A percentile compares a stretch with the other conserved stretches of the same genome.
phyloP scores from a whole-genome alignment of 768 basidiomycete genomes.

The Russula virescens region DNA sequence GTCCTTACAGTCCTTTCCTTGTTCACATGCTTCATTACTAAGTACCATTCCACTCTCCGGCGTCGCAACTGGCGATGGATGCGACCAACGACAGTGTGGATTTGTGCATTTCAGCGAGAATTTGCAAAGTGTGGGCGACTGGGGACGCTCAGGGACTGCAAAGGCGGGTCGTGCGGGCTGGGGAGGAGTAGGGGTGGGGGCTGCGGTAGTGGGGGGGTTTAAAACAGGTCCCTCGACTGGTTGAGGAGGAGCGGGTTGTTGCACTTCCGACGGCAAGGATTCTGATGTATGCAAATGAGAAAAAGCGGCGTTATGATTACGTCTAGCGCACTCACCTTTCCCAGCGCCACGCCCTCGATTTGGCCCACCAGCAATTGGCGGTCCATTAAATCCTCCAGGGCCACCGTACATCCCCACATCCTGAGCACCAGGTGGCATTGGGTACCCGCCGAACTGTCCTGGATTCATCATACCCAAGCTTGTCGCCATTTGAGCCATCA shows the following conservation, averaged over 20 bases:
- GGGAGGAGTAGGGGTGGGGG: conserved; percentile 26
- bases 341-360: conserved; percentile 35
- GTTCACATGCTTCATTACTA: conserved; percentile 89
- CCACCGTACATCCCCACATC: conserved; percentile 45
- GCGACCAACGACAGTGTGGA: conserved; percentile 82
- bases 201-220: conserved; percentile 23
- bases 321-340: conserved; percentile 26
- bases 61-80: conserved; percentile 96
- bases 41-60: conserved; percentile 91
- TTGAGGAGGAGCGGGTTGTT: conserved; percentile 20
- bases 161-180: conserved; percentile 41
- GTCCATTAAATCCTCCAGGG: conserved; percentile 27
- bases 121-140: conserved; percentile 90
- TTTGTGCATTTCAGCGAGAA: conserved; percentile 90
- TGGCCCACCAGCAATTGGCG: conserved; percentile 43
- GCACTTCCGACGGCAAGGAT: conserved; percentile 16
- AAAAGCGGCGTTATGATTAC: conserved; percentile 23
- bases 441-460: conserved; percentile 57
- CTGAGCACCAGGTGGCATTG: conserved; percentile 45
- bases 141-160: conserved; percentile 67
- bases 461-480: conserved; percentile 75
- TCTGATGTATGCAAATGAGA: conserved; percentile 20
- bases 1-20: conserved; percentile 84
- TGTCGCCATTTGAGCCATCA: conserved; percentile 90
- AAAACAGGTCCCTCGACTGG: conserved; percentile 20